phyloP scores from a whole-genome alignment of 2,329 filamentous ascomycete species.

The Eutypa lata region DNA sequence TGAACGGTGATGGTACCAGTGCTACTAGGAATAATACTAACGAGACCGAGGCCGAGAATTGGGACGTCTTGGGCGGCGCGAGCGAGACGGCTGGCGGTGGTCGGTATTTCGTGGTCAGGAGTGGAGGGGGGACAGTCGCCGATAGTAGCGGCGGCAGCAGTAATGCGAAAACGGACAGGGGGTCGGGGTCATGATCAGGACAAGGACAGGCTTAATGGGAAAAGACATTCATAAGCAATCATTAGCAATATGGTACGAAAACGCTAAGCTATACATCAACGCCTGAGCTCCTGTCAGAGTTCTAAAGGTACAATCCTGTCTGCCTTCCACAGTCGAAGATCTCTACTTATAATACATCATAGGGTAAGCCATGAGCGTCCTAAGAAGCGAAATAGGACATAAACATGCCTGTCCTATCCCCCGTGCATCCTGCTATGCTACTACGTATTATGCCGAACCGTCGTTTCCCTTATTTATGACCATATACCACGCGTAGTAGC shows the following conservation, averaged over 20 bases:
- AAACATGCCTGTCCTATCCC: background rate
- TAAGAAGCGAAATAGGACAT: background rate
- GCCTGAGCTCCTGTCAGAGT: background rate
- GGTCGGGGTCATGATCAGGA: background rate
- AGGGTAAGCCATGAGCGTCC: background rate
- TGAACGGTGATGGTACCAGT: slow-evolving; percentile 6
- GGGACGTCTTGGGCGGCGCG: slow-evolving; percentile 68
- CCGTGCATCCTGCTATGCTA: background rate
- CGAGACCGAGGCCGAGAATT: slow-evolving; percentile 55
- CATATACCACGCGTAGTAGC: background rate
- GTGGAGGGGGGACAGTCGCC: slow-evolving; percentile 38
- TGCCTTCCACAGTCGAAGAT: background rate
- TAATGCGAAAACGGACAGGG: background rate
- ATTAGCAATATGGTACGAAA: background rate
- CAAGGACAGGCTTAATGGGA: slow-evolving; percentile 1
- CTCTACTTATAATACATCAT: background rate
- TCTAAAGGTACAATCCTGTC: background rate
- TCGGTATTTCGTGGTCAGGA: slow-evolving; percentile 75
- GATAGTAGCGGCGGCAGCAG: background rate
- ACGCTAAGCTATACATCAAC: background rate
- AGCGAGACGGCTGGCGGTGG: slow-evolving; percentile 65
- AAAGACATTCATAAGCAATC: background rate
- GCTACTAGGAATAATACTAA: slow-evolving; percentile 5
- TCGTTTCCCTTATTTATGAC: background rate
- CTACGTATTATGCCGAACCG: background rate